Percentiles rank a stretch among this genome's conserved stretches.
Conservation (phyloP, 2,329 filamentous ascomycete genomes). For the Pseudomassariella vexata region DNA sequence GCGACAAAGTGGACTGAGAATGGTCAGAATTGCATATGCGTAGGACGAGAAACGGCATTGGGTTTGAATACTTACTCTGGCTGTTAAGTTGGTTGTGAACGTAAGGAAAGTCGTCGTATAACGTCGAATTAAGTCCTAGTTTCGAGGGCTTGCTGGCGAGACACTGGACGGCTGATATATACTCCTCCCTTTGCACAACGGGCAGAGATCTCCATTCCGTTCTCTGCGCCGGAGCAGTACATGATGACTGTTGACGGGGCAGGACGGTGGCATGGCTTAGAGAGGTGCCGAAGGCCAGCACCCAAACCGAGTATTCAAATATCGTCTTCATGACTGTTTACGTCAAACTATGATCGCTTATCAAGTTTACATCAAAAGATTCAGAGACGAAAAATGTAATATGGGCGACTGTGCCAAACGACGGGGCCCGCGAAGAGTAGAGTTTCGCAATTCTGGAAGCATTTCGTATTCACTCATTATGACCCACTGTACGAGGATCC, state of each 20-base stretch:
- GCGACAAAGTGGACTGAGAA: conserved; percentile 22
- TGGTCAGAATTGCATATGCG: background rate
- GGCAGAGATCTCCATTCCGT: conserved; percentile 1
- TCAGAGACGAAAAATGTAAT: too few relatives aligned
- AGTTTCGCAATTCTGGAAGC: too few relatives aligned
- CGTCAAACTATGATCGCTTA: too few relatives aligned
- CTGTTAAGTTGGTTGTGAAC: conserved; percentile 15
- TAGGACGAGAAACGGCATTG: too few relatives aligned
- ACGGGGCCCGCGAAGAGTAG: too few relatives aligned
- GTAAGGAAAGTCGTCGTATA: conserved; percentile 27
- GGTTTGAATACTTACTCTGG: conserved; percentile 1
- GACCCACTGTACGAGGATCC: too few relatives aligned
- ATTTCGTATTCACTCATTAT: too few relatives aligned
- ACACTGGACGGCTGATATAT: conserved; percentile 23
- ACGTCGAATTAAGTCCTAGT: conserved; percentile 14
- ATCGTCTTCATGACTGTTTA: too few relatives aligned
- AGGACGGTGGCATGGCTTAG: conserved; percentile 1
- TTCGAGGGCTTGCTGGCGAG: conserved; percentile 18
- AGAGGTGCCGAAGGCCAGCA: too few relatives aligned
- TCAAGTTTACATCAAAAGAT: too few relatives aligned
- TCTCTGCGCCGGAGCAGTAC: conserved; percentile 6
- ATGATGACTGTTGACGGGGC: conserved; percentile 5
- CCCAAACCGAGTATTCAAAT: too few relatives aligned
- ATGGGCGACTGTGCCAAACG: too few relatives aligned
- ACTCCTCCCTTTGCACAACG: conserved; percentile 10